phyloP scores from a whole-genome alignment of 2,329 filamentous ascomycete species.

The Ophiostoma tasmaniense region DNA sequence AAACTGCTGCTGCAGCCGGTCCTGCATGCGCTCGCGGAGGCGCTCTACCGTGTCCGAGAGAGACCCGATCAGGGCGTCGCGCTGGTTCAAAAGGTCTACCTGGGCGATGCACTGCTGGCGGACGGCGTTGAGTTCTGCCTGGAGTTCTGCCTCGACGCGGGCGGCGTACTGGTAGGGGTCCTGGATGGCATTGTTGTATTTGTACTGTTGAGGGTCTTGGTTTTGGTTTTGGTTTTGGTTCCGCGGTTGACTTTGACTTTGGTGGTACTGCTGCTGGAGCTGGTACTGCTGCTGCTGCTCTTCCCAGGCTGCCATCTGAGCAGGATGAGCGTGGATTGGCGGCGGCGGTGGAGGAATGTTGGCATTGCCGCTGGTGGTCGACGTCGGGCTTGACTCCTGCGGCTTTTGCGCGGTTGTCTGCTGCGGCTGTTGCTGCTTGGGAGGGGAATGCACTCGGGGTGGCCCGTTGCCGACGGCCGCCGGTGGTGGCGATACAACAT shows the following conservation, averaged over 20 bases:
- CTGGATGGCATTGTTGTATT: background rate
- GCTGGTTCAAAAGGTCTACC: background rate
- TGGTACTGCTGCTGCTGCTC: background rate
- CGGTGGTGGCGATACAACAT: no score
- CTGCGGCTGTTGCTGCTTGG: background rate
- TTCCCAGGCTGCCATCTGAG: background rate
- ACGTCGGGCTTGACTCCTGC: background rate
- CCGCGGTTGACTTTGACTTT: background rate
- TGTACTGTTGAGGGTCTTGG: background rate
- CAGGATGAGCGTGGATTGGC: background rate
- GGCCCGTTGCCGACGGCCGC: background rate
- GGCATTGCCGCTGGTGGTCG: background rate
- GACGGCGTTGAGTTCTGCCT: background rate
- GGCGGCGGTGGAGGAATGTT: background rate
- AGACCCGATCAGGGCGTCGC: background rate
- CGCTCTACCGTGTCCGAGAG: background rate
- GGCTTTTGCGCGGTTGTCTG: background rate
- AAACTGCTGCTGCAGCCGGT: background rate
- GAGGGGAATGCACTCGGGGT: background rate
- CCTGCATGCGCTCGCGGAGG: background rate
- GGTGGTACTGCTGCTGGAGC: background rate
- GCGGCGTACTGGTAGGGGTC: background rate
- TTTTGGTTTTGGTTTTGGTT: no score
- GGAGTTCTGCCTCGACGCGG: background rate
- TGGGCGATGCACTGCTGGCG: background rate